Conservation (phyloP, 257 asterid genomes). For the Cordia subcordata region DNA sequence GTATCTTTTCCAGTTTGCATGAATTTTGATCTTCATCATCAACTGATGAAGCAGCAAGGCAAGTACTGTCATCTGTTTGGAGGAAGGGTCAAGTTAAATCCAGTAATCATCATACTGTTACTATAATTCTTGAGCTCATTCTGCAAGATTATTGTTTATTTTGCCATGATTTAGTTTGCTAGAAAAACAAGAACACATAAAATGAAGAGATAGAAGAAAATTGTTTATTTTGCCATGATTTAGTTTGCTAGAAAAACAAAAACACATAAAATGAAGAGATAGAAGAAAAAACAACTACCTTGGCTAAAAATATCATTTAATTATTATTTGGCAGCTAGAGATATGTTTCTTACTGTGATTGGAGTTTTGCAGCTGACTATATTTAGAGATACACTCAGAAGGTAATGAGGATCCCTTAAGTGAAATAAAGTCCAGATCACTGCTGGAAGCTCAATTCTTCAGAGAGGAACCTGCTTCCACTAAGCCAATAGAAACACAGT, state of each 20-base stretch:
- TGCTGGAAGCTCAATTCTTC: slow-evolving; percentile 5
- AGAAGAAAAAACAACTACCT: background rate
- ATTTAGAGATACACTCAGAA: slow-evolving; percentile 9
- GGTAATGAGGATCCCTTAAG: slow-evolving; percentile 14
- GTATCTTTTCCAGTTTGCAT: slow-evolving; percentile 22
- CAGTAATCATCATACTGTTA: background rate
- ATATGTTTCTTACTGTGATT: slow-evolving; percentile 6
- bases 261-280: background rate
- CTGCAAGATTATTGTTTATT: background rate
- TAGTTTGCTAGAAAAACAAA: background rate
- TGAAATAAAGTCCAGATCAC: slow-evolving; percentile 21
- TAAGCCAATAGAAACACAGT: background rate
- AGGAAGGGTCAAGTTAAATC: background rate
- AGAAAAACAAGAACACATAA: too few relatives aligned
- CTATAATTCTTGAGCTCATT: background rate
- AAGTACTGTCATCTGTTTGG: slow-evolving; percentile 4
- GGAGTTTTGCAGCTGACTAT: background rate
- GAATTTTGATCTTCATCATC: slow-evolving; percentile 22
- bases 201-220: too few relatives aligned
- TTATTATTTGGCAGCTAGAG: background rate
- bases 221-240: background rate
- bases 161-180: background rate
- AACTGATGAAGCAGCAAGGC: slow-evolving; percentile 11
- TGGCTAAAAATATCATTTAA: background rate
- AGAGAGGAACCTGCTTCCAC: slow-evolving; percentile 9